A percentile compares a stretch with the other conserved stretches of the same genome.
phyloP scores from a whole-genome alignment of 2,329 filamentous ascomycete species.

The Ophiocordyceps camponoti-leonardi region DNA sequence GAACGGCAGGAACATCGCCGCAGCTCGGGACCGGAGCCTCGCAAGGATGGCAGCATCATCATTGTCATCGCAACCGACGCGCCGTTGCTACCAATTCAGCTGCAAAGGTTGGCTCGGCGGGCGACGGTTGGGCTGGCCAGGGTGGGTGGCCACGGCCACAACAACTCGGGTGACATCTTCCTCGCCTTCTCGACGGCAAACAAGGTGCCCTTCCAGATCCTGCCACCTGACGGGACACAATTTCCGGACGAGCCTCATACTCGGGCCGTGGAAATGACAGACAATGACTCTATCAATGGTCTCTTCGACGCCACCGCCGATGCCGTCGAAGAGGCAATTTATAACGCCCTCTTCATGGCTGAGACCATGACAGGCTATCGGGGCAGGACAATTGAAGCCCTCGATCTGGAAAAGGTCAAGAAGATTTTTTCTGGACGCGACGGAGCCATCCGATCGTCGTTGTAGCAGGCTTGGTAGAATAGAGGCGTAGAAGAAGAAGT shows the following conservation, averaged over 20 bases:
- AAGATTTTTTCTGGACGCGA: constrained; percentile 22
- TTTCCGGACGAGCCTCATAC: constrained; percentile 22
- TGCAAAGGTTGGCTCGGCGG: constrained; percentile 35
- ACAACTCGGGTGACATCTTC: constrained; percentile 49
- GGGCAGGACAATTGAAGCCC: constrained; percentile 28
- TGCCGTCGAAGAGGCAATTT: constrained; percentile 47
- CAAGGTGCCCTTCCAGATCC: constrained; percentile 20
- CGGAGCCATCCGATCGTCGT: constrained; percentile 4
- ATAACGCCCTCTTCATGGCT: constrained; percentile 45
- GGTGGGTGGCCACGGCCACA: constrained; percentile 43
- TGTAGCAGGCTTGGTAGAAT: constrained; percentile 2
- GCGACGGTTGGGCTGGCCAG: constrained; percentile 43
- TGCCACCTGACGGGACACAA: constrained; percentile 11
- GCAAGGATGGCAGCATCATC: constrained; percentile 18
- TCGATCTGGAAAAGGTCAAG: constrained; percentile 28
- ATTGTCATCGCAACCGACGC: constrained; percentile 15
- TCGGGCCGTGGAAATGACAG: constrained; percentile 17
- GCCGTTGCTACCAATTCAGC: constrained; percentile 14
- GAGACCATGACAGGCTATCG: constrained; percentile 38
- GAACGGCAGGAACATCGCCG: neutral
- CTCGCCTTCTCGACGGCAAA: constrained; percentile 48
- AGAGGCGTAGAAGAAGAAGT: too few relatives aligned
- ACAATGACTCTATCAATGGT: constrained; percentile 42
- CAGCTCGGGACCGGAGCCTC: constrained; percentile 9
- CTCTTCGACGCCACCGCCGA: constrained; percentile 46